Base-by-base conservation (phyloP, 257 asterid genomes). In the Capsicum chinense region DNA sequence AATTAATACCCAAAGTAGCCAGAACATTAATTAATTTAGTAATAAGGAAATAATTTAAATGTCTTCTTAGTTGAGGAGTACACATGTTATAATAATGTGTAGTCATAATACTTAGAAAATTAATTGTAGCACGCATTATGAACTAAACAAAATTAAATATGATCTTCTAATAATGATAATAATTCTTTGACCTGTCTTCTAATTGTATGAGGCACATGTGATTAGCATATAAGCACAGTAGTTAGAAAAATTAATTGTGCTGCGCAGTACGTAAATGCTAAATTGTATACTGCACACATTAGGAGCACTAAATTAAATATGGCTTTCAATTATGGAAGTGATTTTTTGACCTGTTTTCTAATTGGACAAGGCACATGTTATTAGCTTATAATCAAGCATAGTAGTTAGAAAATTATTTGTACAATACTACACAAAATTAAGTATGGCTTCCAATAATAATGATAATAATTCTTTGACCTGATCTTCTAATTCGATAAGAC, bases 321-420 rank as follows among this genome's bases (percentile, higher is more conserved):
- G 7, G 6, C 44, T 39, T 39, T 39, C 44, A 67, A 67, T 67
- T 5, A 11, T 35, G 26, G 12, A 68, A 6, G 15, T 68, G 37
- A 68, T 37, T 37, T 2, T 37, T 68, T 68, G 21, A 37, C 76
- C 13, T 68, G 50, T 37, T 21, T 37, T 68, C 52, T 37, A 16
- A 68, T 68, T 37, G 16, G 52, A 37, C 7, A 5, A 68, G 54
- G 26, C 26, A 68, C 78, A 68, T 68, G 54, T 15, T 68, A 33
- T 66, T 66, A 66, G 44, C 5, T 6, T 35, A 35, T 66, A 14
- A 33, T 19, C 47, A 71, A 73, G 2, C 80, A 10, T 48, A 47
- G 80, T 73, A 21, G n/a, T 73, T 73, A 47, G 59, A 47, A 70
- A 42, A 70, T 63, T 66, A 62, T 19, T 62, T 21, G 39, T 19